These are phyloP conservation scores for Graphiopsis chlorocephala DNA, from an alignment of 2,329 filamentous ascomycete genomes.

Conservation along the genomic window DNA sequence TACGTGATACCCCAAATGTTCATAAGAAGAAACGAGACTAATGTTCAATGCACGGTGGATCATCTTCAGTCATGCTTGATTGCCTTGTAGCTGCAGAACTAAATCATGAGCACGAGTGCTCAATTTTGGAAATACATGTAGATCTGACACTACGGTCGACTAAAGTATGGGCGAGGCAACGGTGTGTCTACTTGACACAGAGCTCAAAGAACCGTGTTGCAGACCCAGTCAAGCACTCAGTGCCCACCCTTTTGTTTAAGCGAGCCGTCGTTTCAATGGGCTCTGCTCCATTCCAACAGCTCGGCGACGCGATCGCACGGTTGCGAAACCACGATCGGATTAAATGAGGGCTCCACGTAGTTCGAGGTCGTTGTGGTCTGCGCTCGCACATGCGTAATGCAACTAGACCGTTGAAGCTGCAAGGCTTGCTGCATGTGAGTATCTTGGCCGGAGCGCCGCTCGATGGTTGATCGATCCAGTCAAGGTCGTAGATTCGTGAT, in stretches of 20 bases:
- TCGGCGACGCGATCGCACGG: no score
- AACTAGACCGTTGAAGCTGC: neutral
- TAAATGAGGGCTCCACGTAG: no score
- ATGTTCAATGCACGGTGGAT: neutral
- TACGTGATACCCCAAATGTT: constrained; percentile 11
- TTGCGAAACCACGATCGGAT: no score
- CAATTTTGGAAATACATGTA: no score
- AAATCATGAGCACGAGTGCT: no score
- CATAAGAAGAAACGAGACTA: neutral
- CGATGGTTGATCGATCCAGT: neutral
- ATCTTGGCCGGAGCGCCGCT: neutral
- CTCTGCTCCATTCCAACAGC: neutral
- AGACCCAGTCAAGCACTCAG: no score
- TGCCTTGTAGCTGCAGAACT: no score
- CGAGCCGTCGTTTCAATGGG: no score
- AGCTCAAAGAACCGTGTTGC: no score
- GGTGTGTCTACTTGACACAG: neutral
- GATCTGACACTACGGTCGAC: neutral
- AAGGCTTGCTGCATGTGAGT: neutral
- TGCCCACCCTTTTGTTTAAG: no score
- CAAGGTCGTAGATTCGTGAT: neutral
- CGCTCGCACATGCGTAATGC: neutral
- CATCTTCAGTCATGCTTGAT: neutral
- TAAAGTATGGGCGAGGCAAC: neutral
- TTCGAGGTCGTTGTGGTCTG: neutral